Base-by-base conservation (phyloP, 2,329 filamentous ascomycete genomes). In the Nigrospora oryzae region DNA sequence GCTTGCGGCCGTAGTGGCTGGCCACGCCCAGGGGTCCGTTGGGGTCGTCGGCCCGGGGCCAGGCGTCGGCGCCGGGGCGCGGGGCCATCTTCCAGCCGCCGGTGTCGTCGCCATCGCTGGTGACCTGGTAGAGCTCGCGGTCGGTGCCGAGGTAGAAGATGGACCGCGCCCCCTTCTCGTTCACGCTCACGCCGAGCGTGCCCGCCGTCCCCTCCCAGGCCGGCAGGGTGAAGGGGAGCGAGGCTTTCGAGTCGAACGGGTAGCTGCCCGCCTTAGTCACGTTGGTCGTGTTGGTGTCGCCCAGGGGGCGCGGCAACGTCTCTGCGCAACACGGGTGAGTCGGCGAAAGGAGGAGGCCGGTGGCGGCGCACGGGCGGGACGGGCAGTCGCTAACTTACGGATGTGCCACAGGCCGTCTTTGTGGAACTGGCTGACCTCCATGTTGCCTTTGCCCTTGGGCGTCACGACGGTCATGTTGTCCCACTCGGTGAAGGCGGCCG, bases 111-210 rank as follows among this genome's bases (percentile, higher is more conserved):
- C 48, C 45, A 38, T 40, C 41, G 49, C 60, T 57, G 42, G 53
- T 49, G 48, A 59, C 38, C 23, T 57, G 55, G 51, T 67, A 54
- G n/a, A 68, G 53, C 39, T 51, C 52, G 23, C 47, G 48, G 53
- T 68, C 65, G 19, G 56, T 60, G 45, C 64, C 65, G 39, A 67
- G 56, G 49, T 67, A 68, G 55, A 61, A 66, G 36, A 67, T 38
- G 45, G 48, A 58, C 23, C 58, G 61, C 11, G 56, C 58, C 40
- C 45, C 52, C 6, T 47, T 42, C 12, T 42, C 50, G 52, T 66
- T 57, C 36, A 60, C 51, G 44, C 50, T 54, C n/a, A 64, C 35
- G 33, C 55, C 63, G 17, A 66, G 35, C 15, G 53, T 35, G 10
- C 49, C 46, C 4, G 57, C 51, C 11, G 46, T 57, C 41, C 62